A percentile compares a stretch with the other conserved stretches of the same genome.
These are phyloP conservation scores for Talaromyces funiculosus DNA, from an alignment of 2,329 filamentous ascomycete genomes.

Conservation along the genomic window DNA sequence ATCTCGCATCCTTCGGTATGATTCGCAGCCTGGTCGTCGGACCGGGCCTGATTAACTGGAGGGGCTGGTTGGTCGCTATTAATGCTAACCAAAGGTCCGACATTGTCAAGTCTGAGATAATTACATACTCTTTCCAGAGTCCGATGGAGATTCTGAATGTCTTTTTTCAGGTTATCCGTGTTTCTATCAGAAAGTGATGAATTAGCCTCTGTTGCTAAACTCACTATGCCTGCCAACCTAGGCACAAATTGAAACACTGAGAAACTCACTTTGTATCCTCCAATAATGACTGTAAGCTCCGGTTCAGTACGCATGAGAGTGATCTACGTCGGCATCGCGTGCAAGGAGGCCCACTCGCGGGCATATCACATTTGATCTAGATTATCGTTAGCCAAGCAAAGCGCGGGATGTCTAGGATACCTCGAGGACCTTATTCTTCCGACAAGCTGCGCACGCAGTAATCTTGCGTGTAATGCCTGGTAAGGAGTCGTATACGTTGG, in stretches of 20 bases:
- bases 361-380: conserved; percentile 45
- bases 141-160: conserved; percentile 26
- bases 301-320: conserved; percentile 44
- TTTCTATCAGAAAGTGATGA: conserved; percentile 18
- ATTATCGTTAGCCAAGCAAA: background rate
- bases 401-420: background rate
- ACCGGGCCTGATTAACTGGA: background rate
- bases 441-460: conserved; percentile 46
- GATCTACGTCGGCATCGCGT: conserved; percentile 42
- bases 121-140: conserved; percentile 29
- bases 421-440: conserved; percentile 44
- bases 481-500: conserved; percentile 18
- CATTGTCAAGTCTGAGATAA: conserved; percentile 27
- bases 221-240: background rate
- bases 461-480: conserved; percentile 34
- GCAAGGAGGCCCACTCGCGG: conserved; percentile 41
- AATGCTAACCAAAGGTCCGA: conserved; percentile 12
- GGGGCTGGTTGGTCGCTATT: conserved; percentile 4
- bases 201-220: background rate
- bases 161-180: conserved; percentile 27
- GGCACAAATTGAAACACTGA: background rate
- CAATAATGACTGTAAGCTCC: conserved; percentile 41
- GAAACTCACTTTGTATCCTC: conserved; percentile 35
- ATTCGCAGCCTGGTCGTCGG: conserved; percentile 16
- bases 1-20: conserved; percentile 34